Evolutionary conservation across 805 yeast genomes (phyloP).

Genomic region (Zygotorulaspora danielsina): DNA sequence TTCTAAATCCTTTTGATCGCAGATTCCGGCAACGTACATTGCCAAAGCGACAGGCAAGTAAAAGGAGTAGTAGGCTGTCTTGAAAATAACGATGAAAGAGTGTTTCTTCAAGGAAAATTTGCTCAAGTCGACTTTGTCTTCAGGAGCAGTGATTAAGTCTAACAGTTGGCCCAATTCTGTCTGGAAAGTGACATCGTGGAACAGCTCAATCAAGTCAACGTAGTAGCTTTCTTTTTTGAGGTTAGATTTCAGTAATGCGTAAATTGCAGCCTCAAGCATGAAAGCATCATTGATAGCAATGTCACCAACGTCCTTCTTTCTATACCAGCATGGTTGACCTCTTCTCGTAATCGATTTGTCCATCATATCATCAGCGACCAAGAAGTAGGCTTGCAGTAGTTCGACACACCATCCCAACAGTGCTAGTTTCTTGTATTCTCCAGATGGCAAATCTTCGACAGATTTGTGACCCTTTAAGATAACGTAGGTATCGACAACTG

Average conservation of each 20-base stretch:
- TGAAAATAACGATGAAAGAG: conserved; percentile 90
- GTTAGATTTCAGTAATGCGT: conserved; percentile 80
- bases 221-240: conserved; percentile 80
- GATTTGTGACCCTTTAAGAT: conserved; percentile 62
- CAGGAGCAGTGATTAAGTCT: conserved; percentile 96
- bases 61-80: conserved; percentile 96
- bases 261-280: conserved; percentile 93
- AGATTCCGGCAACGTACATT: conserved; percentile 84
- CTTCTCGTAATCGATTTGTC: conserved; percentile 94
- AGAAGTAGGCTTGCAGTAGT: conserved; percentile 89
- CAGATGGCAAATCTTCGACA: conserved; percentile 54
- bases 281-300: conserved; percentile 97
- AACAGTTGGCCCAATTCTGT: conserved; percentile 96
- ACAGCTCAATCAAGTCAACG: conserved; percentile 83
- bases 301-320: conserved; percentile 70
- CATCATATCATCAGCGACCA: conserved; percentile 99
- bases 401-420: conserved; percentile 94
- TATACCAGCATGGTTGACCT: conserved; percentile 99
- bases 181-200: conserved; percentile 96
- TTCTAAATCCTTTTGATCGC: conserved; percentile 65
- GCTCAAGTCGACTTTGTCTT: conserved; percentile 82
- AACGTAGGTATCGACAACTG: conserved; percentile 89
- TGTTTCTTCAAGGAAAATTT: conserved; percentile 87
- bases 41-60: conserved; percentile 97
- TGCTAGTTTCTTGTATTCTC: conserved; percentile 79